Base-by-base conservation (phyloP, 2,329 filamentous ascomycete genomes). In the Fonsecaea multimorphosa region DNA sequence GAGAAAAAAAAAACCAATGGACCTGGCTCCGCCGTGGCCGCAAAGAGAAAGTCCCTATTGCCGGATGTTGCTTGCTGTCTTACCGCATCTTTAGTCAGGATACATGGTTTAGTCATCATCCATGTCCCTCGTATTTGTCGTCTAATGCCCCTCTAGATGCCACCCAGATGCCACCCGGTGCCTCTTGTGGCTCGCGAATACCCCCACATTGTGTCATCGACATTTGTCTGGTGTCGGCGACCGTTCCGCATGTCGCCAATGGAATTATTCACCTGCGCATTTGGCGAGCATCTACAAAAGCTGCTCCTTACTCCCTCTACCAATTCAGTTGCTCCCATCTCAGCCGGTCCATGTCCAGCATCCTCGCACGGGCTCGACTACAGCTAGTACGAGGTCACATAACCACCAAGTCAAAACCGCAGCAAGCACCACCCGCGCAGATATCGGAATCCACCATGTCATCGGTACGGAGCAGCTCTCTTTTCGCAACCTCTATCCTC, bases 61-160 rank as follows among this genome's bases (percentile, higher is more conserved):
- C 44, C 58, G 3, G 27, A 51, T 29, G 6, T 12, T 52, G 49
- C 8, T 46, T 27, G 38, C 29, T 12, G 58, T 49, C 44, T 66
- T 63, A 66, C 64, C 19, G 60, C 59, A 66, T 66, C 55, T 63
- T 66, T 66, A 66, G 64, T 66, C 64, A 66, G 55, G 34, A 62
- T 38, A 8, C 29, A n/a, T 22, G 34, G 34, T 46, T 66, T 66
- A 54, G 64, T 66, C 64, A 66, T 44, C 54, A 3, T 31, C 3
- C 29, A n/a, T n/a, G n/a, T n/a, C n/a, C n/a, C n/a, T n/a, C n/a
- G n/a, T n/a, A n/a, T n/a, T n/a, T 38, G 34, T 31, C 29, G 29
- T n/a, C n/a, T n/a, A n/a, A 31, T 19, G 38, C 32, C 54, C 54
- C 54, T 57, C 54, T 31, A 1, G 12, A n/a, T n/a, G n/a, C n/a